phyloP scores from a whole-genome alignment of 305 asterid species.

The Fraxinus nigra region DNA sequence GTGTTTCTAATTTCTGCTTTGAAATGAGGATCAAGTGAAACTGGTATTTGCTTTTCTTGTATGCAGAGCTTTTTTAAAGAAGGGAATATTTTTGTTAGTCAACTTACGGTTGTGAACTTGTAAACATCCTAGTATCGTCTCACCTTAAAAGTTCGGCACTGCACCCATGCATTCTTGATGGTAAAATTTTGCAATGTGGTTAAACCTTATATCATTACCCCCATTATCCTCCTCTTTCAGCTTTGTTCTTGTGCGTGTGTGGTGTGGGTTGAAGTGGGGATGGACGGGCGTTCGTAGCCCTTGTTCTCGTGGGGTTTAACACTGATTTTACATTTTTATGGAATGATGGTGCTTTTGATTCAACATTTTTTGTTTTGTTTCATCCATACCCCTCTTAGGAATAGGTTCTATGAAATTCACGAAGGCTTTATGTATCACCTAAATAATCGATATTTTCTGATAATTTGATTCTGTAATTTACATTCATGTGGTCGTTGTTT shows the following conservation, averaged over 20 bases:
- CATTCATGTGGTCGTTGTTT: too few species aligned
- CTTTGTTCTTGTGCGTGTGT: neutral
- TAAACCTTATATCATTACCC: neutral
- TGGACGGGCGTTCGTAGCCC: neutral
- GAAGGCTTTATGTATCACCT: too few species aligned
- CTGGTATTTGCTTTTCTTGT: neutral
- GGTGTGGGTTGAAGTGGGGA: neutral
- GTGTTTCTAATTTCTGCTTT: conserved; percentile 1
- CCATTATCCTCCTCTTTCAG: neutral
- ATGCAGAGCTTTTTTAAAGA: neutral
- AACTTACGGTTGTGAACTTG: neutral
- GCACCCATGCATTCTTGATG: neutral
- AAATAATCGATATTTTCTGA: too few species aligned
- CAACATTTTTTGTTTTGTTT: neutral
- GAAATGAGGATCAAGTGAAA: conserved; percentile 14
- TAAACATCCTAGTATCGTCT: neutral
- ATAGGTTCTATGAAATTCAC: neutral
- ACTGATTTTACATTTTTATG: too few species aligned
- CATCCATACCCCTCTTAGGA: neutral
- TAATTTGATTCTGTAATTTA: too few species aligned
- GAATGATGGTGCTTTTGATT: neutral
- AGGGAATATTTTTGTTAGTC: neutral
- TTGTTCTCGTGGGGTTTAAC: neutral
- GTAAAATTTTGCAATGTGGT: neutral
- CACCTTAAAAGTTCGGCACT: neutral